phyloP scores from a whole-genome alignment of 2,329 filamentous ascomycete genomes.

The Eutypella sp. region DNA sequence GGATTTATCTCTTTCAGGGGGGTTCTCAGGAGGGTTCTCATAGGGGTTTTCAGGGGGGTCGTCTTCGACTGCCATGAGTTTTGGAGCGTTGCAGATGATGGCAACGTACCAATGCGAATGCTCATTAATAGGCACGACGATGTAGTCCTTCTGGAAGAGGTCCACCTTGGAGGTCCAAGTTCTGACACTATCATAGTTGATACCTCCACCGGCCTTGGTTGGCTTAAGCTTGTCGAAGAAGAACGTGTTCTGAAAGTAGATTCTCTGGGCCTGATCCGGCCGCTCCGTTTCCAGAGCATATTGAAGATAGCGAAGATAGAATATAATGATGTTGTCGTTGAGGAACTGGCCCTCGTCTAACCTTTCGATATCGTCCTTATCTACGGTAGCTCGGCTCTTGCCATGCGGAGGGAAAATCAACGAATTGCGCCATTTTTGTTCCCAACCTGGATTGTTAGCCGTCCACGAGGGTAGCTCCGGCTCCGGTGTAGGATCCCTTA shows the following conservation, averaged over 20 bases:
- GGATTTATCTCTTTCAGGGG: background rate
- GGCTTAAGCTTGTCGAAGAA: constrained; percentile 78
- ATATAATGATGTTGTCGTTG: constrained; percentile 89
- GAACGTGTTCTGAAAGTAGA: constrained; percentile 90
- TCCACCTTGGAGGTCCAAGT: constrained; percentile 85
- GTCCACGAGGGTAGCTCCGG: constrained; percentile 42
- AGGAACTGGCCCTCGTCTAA: constrained; percentile 81
- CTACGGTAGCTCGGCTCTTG: constrained; percentile 59
- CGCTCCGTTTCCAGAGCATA: constrained; percentile 49
- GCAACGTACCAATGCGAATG: constrained; percentile 87
- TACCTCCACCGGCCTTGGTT: constrained; percentile 44
- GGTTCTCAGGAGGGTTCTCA: too few species aligned
- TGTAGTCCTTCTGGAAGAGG: constrained; percentile 79
- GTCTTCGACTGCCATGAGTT: constrained; percentile 40
- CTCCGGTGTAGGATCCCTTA: constrained; percentile 11
- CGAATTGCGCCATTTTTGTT: constrained; percentile 48
- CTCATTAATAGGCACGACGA: constrained; percentile 90
- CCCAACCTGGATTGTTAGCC: constrained; percentile 45
- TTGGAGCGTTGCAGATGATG: constrained; percentile 84
- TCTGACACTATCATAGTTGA: constrained; percentile 82
- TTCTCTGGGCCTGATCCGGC: constrained; percentile 53
- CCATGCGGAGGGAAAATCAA: constrained; percentile 57
- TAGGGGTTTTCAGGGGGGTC: constrained; percentile 2
- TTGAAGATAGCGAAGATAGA: constrained; percentile 76
- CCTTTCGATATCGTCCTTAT: constrained; percentile 66